Percentiles rank a stretch among this genome's conserved stretches.
These are phyloP conservation scores for Cyclocybe aegerita DNA, from an alignment of 768 basidiomycete genomes.

Conservation along the genomic window DNA sequence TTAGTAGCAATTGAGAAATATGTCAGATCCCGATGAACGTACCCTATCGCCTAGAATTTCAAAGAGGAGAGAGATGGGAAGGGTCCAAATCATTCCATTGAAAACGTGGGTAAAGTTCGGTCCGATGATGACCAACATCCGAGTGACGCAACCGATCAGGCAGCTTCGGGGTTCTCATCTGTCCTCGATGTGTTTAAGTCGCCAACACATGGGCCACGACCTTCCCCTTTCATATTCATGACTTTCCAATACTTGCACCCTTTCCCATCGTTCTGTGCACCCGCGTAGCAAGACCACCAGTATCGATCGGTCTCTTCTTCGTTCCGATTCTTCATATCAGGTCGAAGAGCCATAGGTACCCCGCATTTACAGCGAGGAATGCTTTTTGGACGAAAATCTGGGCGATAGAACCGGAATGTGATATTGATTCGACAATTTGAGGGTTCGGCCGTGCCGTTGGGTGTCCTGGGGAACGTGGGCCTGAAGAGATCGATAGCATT, in stretches of 20 bases:
- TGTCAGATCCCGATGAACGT: too few species aligned
- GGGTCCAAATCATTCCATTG: too few species aligned
- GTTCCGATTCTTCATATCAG: slow-evolving; percentile 77
- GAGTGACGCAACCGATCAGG: not conserved
- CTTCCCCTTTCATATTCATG: slow-evolving; percentile 69
- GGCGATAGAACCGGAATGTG: slow-evolving; percentile 84
- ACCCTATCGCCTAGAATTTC: too few species aligned
- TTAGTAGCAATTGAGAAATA: too few species aligned
- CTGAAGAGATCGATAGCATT: slow-evolving; percentile 68
- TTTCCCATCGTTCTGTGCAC: slow-evolving; percentile 82
- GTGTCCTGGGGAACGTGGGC: slow-evolving; percentile 46
- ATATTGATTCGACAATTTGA: slow-evolving; percentile 80
- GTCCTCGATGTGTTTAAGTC: slow-evolving; percentile 2
- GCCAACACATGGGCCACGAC: slow-evolving; percentile 48
- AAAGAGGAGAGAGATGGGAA: too few species aligned
- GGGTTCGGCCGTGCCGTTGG: slow-evolving; percentile 34
- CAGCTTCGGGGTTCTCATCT: not conserved
- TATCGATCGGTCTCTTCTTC: slow-evolving; percentile 57
- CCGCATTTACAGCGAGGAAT: slow-evolving; percentile 76
- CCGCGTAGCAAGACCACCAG: slow-evolving; percentile 83
- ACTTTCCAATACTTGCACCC: slow-evolving; percentile 76
- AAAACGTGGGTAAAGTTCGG: too few species aligned
- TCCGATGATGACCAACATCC: too few species aligned
- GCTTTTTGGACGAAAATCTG: slow-evolving; percentile 67
- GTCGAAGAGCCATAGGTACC: slow-evolving; percentile 65